Evolutionary conservation across 129 eudicot species (phyloP).

Genomic region (Chrysanthemum seticuspe): DNA sequence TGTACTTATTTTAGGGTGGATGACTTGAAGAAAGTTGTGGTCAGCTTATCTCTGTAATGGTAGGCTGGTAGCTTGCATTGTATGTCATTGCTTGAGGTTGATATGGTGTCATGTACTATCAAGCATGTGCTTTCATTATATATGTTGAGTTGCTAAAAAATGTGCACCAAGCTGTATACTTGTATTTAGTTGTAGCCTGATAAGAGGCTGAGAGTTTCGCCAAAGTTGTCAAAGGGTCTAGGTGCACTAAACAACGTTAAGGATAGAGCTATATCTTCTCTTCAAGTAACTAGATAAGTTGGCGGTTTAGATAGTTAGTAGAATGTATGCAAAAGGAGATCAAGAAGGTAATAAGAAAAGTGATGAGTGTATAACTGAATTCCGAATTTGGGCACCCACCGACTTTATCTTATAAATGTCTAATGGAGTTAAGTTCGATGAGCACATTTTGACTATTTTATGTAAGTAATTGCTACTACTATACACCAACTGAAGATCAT

Average conservation of each 20-base stretch:
- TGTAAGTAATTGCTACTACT: not conserved
- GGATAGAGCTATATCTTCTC: not conserved
- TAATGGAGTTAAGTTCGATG: not conserved
- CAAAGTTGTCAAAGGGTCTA: conserved; percentile 20
- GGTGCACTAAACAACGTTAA: conserved; percentile 1
- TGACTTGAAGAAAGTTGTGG: conserved; percentile 12
- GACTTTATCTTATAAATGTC: conserved; percentile 4
- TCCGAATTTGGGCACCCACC: not conserved
- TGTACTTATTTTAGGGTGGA: conserved; percentile 2
- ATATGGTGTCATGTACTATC: not conserved
- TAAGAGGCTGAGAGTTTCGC: conserved; percentile 17
- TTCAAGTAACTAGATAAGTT: conserved; percentile 3
- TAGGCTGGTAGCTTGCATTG: not conserved
- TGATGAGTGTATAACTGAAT: not conserved
- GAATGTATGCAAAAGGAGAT: not conserved
- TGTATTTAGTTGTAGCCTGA: conserved; percentile 11
- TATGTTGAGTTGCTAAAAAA: not conserved
- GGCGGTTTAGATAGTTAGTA: conserved; percentile 1
- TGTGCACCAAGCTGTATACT: not conserved
- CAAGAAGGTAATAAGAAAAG: conserved; percentile 8
- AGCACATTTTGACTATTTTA: not conserved
- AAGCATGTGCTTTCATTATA: not conserved
- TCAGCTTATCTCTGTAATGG: not conserved
- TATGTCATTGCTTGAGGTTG: not conserved
- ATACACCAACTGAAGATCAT: not conserved